phyloP scores from a whole-genome alignment of 2,329 filamentous ascomycete species.

The Dactylella cylindrospora region DNA sequence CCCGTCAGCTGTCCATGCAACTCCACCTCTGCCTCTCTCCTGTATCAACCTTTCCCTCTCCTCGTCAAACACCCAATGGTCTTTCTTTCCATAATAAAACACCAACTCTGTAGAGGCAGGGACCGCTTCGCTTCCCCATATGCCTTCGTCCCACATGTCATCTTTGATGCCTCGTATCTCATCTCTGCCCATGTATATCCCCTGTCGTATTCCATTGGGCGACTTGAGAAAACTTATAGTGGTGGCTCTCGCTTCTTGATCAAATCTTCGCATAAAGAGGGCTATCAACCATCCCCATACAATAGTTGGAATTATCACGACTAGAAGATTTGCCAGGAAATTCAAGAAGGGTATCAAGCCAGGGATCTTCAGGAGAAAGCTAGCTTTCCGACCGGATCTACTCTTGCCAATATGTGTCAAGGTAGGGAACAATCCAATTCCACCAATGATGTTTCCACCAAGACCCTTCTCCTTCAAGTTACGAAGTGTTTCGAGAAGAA shows the following conservation, averaged over 20 bases:
- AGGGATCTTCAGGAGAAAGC: constrained; percentile 40
- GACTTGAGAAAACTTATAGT: constrained; percentile 61
- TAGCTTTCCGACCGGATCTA: constrained; percentile 60
- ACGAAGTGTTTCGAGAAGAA: constrained; percentile 61
- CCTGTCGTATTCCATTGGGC: constrained; percentile 62
- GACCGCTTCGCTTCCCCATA: constrained; percentile 57
- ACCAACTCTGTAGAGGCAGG: constrained; percentile 56
- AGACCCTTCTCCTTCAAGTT: constrained; percentile 50
- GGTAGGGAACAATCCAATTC: constrained; percentile 71
- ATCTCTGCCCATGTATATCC: constrained; percentile 61
- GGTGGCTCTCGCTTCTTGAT: constrained; percentile 55
- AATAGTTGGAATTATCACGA: constrained; percentile 13
- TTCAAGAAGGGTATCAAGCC: constrained; percentile 12
- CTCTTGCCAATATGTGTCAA: constrained; percentile 68
- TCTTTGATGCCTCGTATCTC: constrained; percentile 63
- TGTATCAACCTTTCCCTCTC: constrained; percentile 59
- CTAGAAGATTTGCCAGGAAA: constrained; percentile 11
- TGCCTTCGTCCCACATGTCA: constrained; percentile 62
- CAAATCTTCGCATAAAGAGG: constrained; percentile 29
- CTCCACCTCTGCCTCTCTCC: constrained; percentile 49
- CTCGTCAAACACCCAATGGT: constrained; percentile 65
- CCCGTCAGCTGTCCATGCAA: constrained; percentile 43
- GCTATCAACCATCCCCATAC: constrained; percentile 15
- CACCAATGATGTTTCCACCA: constrained; percentile 59
- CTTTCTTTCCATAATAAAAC: constrained; percentile 62